Percentiles rank a stretch among this genome's conserved stretches.
phyloP scores from a whole-genome alignment of 2,329 filamentous ascomycete species.

The Claviceps monticola region DNA sequence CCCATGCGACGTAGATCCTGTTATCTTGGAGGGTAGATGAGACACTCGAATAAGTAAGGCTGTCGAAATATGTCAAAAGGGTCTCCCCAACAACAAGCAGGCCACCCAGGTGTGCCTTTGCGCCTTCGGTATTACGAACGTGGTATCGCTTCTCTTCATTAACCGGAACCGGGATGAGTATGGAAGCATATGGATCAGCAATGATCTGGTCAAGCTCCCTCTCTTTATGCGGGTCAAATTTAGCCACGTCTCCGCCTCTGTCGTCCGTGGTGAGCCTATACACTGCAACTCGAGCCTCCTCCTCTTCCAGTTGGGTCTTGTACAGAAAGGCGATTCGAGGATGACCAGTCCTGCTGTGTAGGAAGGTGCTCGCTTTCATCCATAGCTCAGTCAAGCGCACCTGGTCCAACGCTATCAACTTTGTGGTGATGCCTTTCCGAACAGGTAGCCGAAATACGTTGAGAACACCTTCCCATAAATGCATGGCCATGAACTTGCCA shows the following conservation, averaged over 20 bases:
- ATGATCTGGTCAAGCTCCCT: constrained; percentile 40
- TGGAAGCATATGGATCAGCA: constrained; percentile 40
- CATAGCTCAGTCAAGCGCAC: constrained; percentile 45
- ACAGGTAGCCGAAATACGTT: constrained; percentile 38
- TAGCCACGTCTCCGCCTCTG: constrained; percentile 36
- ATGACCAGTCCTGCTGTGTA: constrained; percentile 43
- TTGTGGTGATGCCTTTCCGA: constrained; percentile 29
- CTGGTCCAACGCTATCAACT: constrained; percentile 37
- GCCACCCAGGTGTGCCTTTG: constrained; percentile 50
- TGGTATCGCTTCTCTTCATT: constrained; percentile 47
- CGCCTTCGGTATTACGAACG: constrained; percentile 37
- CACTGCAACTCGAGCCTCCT: constrained; percentile 41
- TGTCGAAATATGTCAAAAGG: constrained; percentile 72
- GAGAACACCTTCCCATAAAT: constrained; percentile 47
- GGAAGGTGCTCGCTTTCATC: constrained; percentile 42
- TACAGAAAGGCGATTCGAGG: constrained; percentile 46
- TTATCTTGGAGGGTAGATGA: constrained; percentile 54
- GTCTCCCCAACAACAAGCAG: constrained; percentile 68
- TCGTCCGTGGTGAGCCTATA: constrained; percentile 47
- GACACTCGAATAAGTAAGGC: constrained; percentile 53
- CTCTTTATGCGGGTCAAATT: constrained; percentile 41
- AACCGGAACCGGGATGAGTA: constrained; percentile 49
- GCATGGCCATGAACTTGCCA: constrained; percentile 43
- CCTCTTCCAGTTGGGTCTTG: constrained; percentile 35
- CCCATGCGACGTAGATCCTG: constrained; percentile 86